Evolutionary conservation across 75 land plant species (phyloP), one percentile per base, ranked within the genome.

Genomic region (Isoetes taiwanensis): DNA sequence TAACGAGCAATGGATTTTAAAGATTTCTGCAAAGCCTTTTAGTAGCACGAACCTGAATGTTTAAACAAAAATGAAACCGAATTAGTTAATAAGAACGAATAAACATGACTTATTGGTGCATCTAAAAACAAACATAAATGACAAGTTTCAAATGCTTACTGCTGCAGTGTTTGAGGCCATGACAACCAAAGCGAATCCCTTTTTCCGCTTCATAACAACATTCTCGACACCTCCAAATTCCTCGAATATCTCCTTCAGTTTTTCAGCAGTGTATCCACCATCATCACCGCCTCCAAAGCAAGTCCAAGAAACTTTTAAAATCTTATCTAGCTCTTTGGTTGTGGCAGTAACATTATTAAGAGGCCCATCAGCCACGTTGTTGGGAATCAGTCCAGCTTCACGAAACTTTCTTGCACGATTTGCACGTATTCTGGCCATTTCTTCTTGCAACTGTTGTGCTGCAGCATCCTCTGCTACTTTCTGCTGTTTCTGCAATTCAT

Each of bases 221-320:
- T 91, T 93, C 59, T 86, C 97, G 24, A 91, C 94, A 6, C 23
- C 52, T 4, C 98, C 98, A 67, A 83, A 86, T 34, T 69, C 34
- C 55, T 64, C 64, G 53, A 93, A 93, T 10, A 86, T 32, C 56
- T 86, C 76, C 26, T 67, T 71, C 25, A 93, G 61, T 38, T 56
- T 68, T 17, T 46, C 72, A 0, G 72, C 80, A 37, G 62, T 62
- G 54, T 86, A 93, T 8, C 70, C 89, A 32, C 67, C 76, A n/a
- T n/a, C n/a, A 5, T 67, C 72, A 10, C 64, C 72, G 33, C 66
- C 56, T 26, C 62, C 73, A 20, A 52, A 8, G n/a, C 54, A 71
- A 26, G 70, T 69, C 89, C 98, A 86, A 0, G 94, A 69, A 8
- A 81, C 94, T 53, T 93, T 87, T 19, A 93, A 41, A 19, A 80